These are phyloP conservation scores for Mycena albidolilacea DNA, from an alignment of 768 basidiomycete species.

Conservation along the genomic window DNA sequence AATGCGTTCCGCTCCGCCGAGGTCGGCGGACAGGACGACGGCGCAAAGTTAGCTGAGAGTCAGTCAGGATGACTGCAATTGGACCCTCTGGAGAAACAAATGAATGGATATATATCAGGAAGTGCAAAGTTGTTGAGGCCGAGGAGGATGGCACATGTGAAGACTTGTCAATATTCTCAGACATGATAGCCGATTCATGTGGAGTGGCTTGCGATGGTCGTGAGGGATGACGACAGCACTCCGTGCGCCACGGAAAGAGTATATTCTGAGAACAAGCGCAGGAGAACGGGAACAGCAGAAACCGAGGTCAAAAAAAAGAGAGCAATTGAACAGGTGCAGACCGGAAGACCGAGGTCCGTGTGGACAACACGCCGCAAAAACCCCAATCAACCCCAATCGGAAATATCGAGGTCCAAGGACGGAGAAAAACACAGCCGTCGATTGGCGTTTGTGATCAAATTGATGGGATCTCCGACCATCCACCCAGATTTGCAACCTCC, in stretches of 20 bases:
- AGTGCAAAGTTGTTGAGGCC: neutral
- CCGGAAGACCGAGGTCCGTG: neutral
- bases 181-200: slow-evolving; percentile 29
- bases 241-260: slow-evolving; percentile 30
- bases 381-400: neutral
- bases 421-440: slow-evolving; percentile 14
- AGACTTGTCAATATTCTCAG: neutral
- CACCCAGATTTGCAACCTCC: slow-evolving; percentile 36
- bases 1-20: slow-evolving; percentile 33
- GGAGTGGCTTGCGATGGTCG: slow-evolving; percentile 17
- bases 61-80: slow-evolving; percentile 27
- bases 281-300: neutral
- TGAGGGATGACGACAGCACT: slow-evolving; percentile 23
- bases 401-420: neutral
- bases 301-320: neutral
- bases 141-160: neutral
- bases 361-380: neutral
- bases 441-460: slow-evolving; percentile 26
- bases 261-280: slow-evolving; percentile 9
- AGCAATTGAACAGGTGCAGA: neutral
- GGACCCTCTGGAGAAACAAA: neutral
- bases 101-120: slow-evolving; percentile 10
- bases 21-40: slow-evolving; percentile 31
- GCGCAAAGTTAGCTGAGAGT: slow-evolving; percentile 27
- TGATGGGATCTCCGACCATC: slow-evolving; percentile 19